phyloP scores from a whole-genome alignment of 352 stramenopile genomes.

The Elongisporangium anandrum region DNA sequence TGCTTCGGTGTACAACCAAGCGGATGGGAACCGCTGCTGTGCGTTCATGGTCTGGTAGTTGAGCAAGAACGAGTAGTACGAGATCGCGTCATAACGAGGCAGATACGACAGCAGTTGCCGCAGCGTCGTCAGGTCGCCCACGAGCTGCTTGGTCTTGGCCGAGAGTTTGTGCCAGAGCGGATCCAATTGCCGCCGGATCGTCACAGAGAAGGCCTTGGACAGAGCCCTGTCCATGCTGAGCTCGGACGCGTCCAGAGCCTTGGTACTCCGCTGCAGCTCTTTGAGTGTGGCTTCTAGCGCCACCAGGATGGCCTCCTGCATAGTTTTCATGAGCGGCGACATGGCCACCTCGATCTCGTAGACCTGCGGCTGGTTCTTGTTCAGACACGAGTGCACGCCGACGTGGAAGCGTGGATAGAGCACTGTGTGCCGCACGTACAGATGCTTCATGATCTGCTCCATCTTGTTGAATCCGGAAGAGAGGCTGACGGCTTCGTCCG shows the following conservation, averaged over 20 bases:
- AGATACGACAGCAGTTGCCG: constrained; percentile 90
- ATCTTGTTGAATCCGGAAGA: constrained; percentile 92
- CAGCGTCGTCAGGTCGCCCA: constrained; percentile 73
- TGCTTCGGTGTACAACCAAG: constrained; percentile 94
- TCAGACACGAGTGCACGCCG: constrained; percentile 83
- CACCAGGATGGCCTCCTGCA: constrained; percentile 93
- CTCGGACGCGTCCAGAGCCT: constrained; percentile 72
- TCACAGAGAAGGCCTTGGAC: constrained; percentile 65
- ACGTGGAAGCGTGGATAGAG: constrained; percentile 96
- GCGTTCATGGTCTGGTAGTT: constrained; percentile 88
- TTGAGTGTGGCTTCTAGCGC: constrained; percentile 92
- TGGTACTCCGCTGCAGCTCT: constrained; percentile 89
- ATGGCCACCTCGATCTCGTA: constrained; percentile 93
- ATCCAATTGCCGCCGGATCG: constrained; percentile 90
- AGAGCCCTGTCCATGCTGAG: constrained; percentile 94
- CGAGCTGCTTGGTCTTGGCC: constrained; percentile 92
- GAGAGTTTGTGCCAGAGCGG: constrained; percentile 96
- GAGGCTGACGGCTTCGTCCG: constrained; percentile 90
- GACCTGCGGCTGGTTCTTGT: constrained; percentile 85
- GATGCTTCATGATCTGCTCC: constrained; percentile 92
- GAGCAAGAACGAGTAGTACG: constrained; percentile 94
- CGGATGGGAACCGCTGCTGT: constrained; percentile 79
- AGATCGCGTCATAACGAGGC: constrained; percentile 94
- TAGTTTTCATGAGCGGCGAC: constrained; percentile 89
- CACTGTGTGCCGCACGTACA: constrained; percentile 91